phyloP scores from a whole-genome alignment of 164 flowering plant genomes.

The Vitis labrusca region DNA sequence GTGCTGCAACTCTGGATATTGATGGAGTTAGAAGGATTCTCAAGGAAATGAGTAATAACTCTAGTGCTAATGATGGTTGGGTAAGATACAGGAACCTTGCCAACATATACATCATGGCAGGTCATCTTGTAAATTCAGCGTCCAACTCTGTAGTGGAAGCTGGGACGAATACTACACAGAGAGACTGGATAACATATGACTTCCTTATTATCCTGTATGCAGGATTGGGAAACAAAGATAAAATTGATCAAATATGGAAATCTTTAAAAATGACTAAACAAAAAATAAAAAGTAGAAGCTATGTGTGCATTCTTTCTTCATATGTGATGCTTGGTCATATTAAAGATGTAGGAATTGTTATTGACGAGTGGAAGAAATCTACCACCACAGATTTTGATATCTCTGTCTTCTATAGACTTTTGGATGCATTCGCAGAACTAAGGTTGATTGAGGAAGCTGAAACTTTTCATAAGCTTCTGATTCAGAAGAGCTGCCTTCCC shows the following conservation, averaged over 20 bases:
- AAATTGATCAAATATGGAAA: slow-evolving; percentile 75
- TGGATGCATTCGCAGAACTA: slow-evolving; percentile 45
- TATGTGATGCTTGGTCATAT: slow-evolving; percentile 73
- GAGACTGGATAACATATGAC: slow-evolving; percentile 89
- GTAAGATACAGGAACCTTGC: slow-evolving; percentile 55
- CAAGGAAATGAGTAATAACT: slow-evolving; percentile 57
- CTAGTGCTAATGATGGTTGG: slow-evolving; percentile 59
- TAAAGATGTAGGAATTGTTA: slow-evolving; percentile 63
- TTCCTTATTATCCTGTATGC: slow-evolving; percentile 72
- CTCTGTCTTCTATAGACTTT: slow-evolving; percentile 47
- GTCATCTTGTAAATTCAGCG: slow-evolving; percentile 47
- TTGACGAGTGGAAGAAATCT: slow-evolving; percentile 80
- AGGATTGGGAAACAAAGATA: slow-evolving; percentile 65
- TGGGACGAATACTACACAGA: slow-evolving; percentile 58
- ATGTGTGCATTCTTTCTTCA: slow-evolving; percentile 60
- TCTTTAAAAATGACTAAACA: slow-evolving; percentile 68
- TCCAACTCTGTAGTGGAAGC: slow-evolving; percentile 49
- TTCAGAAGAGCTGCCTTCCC: slow-evolving; percentile 33
- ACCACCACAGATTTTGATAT: slow-evolving; percentile 48
- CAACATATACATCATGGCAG: slow-evolving; percentile 50
- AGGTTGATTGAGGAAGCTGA: slow-evolving; percentile 53
- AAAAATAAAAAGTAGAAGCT: slow-evolving; percentile 76
- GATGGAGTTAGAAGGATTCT: slow-evolving; percentile 59
- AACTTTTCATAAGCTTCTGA: slow-evolving; percentile 38
- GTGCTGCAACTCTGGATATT: slow-evolving; percentile 68